These are phyloP conservation scores for Pachysandra terminalis DNA, from an alignment of 164 flowering plant species.

Conservation along the genomic window DNA sequence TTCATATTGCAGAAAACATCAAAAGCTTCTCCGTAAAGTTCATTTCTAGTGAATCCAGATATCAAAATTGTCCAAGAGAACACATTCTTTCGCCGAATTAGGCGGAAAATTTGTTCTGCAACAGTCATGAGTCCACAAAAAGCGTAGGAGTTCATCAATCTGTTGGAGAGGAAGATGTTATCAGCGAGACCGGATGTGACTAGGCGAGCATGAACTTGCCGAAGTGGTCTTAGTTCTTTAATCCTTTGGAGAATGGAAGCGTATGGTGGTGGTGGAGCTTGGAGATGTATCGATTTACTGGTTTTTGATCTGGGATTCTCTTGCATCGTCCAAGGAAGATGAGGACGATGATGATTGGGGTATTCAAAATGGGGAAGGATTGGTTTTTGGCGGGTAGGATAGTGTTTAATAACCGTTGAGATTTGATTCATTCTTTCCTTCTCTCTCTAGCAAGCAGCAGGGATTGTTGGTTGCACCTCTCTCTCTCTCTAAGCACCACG, in stretches of 20 bases:
- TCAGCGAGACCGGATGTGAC: constrained; percentile 26
- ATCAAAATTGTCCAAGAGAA: constrained; percentile 44
- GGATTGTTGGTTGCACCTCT: too few species aligned
- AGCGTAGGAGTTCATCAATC: constrained; percentile 32
- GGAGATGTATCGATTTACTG: background rate
- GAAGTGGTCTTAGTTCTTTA: constrained; percentile 25
- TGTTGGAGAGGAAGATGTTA: constrained; percentile 33
- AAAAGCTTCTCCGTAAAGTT: constrained; percentile 19
- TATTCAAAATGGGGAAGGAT: background rate
- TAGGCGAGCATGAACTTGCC: constrained; percentile 32
- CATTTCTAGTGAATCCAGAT: constrained; percentile 31
- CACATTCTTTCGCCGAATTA: constrained; percentile 26
- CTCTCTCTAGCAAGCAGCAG: too few species aligned
- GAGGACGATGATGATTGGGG: background rate
- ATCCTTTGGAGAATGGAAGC: constrained; percentile 26
- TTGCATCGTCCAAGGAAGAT: background rate
- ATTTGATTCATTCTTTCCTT: background rate
- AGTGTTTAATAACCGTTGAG: constrained; percentile 7
- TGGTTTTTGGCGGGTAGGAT: constrained; percentile 3
- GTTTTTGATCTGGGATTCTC: background rate
- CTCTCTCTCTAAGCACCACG: too few species aligned
- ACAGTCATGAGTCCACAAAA: constrained; percentile 16
- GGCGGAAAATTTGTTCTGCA: constrained; percentile 24
- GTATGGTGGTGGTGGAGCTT: constrained; percentile 7
- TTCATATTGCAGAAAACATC: constrained; percentile 31